phyloP scores from a whole-genome alignment of 345 rosid species.

The Eucalyptus fibrosa region DNA sequence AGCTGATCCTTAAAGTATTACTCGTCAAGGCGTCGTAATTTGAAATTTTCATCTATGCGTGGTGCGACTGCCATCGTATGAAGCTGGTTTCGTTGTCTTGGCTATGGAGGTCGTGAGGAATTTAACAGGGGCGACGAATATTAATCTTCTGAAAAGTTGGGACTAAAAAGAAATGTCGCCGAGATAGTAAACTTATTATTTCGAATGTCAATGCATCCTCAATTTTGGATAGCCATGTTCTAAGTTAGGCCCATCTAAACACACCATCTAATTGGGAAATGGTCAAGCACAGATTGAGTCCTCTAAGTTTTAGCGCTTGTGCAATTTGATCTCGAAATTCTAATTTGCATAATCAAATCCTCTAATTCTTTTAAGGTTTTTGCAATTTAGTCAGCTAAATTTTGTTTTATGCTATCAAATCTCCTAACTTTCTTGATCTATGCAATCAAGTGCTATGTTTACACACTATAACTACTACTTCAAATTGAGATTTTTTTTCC shows the following conservation, averaged over 20 bases:
- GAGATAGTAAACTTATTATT: neutral
- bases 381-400: no score
- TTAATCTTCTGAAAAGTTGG: neutral
- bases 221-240: neutral
- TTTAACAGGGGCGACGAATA: neutral
- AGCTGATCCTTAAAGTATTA: neutral
- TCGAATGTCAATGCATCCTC: fast-evolving
- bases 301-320: neutral
- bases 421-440: neutral
- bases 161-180: neutral
- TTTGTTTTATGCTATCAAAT: neutral
- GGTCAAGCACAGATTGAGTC: neutral
- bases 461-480: neutral
- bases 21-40: neutral
- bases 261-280: neutral
- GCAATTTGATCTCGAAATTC: neutral
- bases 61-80: neutral
- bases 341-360: no score
- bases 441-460: neutral
- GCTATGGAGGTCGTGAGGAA: neutral
- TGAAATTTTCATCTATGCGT: neutral
- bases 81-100: neutral
- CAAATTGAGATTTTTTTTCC: neutral
- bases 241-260: neutral
- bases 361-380: no score